These are phyloP conservation scores for Rusavskia elegans DNA, from an alignment of 495 filamentous ascomycete genomes.

Conservation along the genomic window DNA sequence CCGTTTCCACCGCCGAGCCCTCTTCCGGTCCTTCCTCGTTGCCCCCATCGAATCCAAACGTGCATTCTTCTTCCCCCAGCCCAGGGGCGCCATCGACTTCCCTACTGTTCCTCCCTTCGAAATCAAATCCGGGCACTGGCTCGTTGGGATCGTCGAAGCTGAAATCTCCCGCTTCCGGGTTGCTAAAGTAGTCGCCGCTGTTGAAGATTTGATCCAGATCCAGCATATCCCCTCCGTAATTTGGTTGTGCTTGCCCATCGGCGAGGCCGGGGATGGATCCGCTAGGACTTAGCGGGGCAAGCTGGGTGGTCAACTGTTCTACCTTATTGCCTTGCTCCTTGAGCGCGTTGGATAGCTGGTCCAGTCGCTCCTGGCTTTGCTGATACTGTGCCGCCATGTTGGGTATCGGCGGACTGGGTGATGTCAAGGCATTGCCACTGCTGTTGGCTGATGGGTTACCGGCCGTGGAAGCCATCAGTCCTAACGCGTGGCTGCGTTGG, in stretches of 20 bases:
- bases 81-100: neutral
- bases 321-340: slow-evolving; percentile 56
- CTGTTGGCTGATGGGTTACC: slow-evolving; percentile 9
- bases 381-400: slow-evolving; percentile 58
- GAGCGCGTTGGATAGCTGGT: slow-evolving; percentile 57
- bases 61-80: neutral
- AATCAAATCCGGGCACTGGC: slow-evolving; percentile 6
- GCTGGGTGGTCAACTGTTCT: slow-evolving; percentile 47
- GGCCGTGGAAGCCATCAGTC: slow-evolving; percentile 50
- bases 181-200: slow-evolving; percentile 40
- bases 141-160: slow-evolving; percentile 1
- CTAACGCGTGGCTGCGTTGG: slow-evolving; percentile 65
- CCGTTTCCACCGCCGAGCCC: slow-evolving; percentile 2
- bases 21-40: neutral
- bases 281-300: slow-evolving; percentile 65
- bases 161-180: slow-evolving; percentile 2
- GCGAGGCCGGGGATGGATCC: slow-evolving; percentile 64
- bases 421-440: slow-evolving; percentile 40
- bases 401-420: slow-evolving; percentile 44
- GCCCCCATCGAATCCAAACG: neutral
- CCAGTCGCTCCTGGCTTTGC: slow-evolving; percentile 54
- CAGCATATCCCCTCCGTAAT: slow-evolving; percentile 18
- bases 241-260: slow-evolving; percentile 8
- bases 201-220: slow-evolving; percentile 61
- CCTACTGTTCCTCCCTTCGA: neutral